Evolutionary conservation across 2,329 filamentous ascomycete species (phyloP).

Genomic region (Dothidotthia symphoricarpi): DNA sequence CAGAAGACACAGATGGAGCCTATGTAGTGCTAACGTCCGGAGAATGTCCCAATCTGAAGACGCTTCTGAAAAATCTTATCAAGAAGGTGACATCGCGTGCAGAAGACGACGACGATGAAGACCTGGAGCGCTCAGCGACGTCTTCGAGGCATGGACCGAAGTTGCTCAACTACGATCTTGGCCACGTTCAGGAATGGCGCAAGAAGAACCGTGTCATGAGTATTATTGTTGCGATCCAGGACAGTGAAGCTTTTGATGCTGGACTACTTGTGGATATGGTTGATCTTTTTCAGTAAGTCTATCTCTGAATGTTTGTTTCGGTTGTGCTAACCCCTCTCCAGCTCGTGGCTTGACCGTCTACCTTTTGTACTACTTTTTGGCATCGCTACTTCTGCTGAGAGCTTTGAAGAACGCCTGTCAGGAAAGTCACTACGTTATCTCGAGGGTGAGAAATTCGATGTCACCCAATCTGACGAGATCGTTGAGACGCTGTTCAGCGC

Average conservation of each 20-base stretch:
- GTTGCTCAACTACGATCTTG: slow-evolving; percentile 75
- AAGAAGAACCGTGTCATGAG: slow-evolving; percentile 55
- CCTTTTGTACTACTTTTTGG: slow-evolving; percentile 76
- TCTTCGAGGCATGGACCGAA: slow-evolving; percentile 55
- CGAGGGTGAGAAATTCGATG: slow-evolving; percentile 71
- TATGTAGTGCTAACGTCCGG: slow-evolving; percentile 68
- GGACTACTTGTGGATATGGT: slow-evolving; percentile 70
- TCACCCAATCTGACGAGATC: slow-evolving; percentile 68
- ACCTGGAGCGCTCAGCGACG: slow-evolving; percentile 11
- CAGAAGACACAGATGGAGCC: slow-evolving; percentile 48
- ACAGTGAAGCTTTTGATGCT: slow-evolving; percentile 79
- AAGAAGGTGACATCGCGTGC: slow-evolving; percentile 59
- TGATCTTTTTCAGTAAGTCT: slow-evolving; percentile 62
- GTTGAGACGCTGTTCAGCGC: slow-evolving; percentile 70
- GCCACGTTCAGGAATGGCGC: slow-evolving; percentile 63
- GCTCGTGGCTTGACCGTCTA: slow-evolving; percentile 71
- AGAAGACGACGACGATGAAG: slow-evolving; percentile 57
- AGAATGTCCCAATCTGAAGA: slow-evolving; percentile 72
- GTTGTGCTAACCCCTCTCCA: slow-evolving; percentile 28
- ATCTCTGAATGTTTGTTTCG: not conserved
- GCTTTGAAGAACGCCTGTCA: slow-evolving; percentile 71
- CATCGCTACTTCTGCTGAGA: slow-evolving; percentile 76
- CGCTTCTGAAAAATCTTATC: slow-evolving; percentile 70
- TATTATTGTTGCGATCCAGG: slow-evolving; percentile 72
- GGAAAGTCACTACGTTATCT: slow-evolving; percentile 67